Evolutionary conservation across 2,329 filamentous ascomycete species (phyloP), one percentile per base, ranked within the genome.

Genomic region (Ceratocystis cacaofunesta): DNA sequence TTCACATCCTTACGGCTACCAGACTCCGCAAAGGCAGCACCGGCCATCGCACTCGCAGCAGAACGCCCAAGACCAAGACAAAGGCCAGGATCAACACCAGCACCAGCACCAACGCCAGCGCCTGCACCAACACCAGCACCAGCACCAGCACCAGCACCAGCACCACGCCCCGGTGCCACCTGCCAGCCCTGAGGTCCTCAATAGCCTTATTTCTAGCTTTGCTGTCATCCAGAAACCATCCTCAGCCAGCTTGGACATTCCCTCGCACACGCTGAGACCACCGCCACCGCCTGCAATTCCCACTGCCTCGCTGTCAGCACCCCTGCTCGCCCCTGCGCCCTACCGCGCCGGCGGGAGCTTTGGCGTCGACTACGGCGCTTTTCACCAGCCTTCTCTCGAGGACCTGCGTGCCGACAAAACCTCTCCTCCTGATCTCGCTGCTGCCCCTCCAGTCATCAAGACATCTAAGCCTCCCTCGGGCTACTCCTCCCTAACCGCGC

Each of bases 401-500:
- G 78, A 82, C 19, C 77, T 80, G 44, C 71, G 71, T 55, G 63
- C 60, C 8, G 52, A 36, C 30, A 72, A 75, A 66, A 70, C 77
- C 5, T 77, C 80, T 10, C 74, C 85, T 69, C 80, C 85, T 75
- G 82, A 86, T 65, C 76, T 85, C 57, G 80, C 84, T 36, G 84
- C 84, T 25, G 77, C 78, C 61, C 77, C 90, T 12, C 90, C 91
- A 19, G 82, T 92, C 65, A 82, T 95, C 70, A 86, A 87, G 69
- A 95, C 92, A 41, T 84, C 90, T 41, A 92, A 92, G 73, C 87
- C 86, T 6, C 89, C 89, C 0, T 90, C 88, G 62, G 89, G 88
- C 64, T 84, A 85, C 70, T 91, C 88, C 30, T 76, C 85, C 19
- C 76, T 89, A 63, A 90, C 87, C n/a, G 82, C 85, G 0, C 80